Conservation (phyloP, 2,329 filamentous ascomycete genomes). For the Colletotrichum coccodes region DNA sequence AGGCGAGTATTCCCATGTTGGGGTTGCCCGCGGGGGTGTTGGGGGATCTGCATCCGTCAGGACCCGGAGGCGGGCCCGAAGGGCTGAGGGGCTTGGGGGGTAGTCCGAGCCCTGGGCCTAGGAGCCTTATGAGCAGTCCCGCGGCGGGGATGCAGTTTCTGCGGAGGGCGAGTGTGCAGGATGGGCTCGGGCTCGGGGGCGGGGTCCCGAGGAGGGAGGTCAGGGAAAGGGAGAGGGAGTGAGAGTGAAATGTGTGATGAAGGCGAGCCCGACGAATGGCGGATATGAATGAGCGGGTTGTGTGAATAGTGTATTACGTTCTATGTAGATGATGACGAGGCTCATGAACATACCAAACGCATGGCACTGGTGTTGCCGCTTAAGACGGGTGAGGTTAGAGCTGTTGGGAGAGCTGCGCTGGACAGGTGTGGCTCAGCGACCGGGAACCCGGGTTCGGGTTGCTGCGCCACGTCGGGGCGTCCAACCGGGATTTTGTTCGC, state of each 20-base stretch:
- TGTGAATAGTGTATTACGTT: neutral
- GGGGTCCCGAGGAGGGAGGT: conserved; percentile 13
- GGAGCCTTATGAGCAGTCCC: conserved; percentile 54
- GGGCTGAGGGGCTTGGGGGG: conserved; percentile 15
- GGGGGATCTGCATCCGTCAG: conserved; percentile 38
- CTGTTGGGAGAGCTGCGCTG: neutral
- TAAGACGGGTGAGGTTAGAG: neutral
- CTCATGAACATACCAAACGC: neutral
- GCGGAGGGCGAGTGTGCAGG: conserved; percentile 61
- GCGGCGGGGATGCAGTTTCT: conserved; percentile 54
- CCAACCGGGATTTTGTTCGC: neutral
- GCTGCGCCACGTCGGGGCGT: neutral
- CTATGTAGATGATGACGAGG: conserved; percentile 10
- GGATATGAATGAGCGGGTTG: neutral
- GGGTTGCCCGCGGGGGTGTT: conserved; percentile 68
- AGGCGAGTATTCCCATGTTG: conserved; percentile 68
- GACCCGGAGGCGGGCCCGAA: neutral
- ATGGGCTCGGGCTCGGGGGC: conserved; percentile 25
- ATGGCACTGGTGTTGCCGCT: no score
- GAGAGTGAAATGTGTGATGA: neutral
- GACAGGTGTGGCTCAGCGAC: conserved; percentile 1
- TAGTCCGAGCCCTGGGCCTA: conserved; percentile 34
- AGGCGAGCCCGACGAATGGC: no score
- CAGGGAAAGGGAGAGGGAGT: conserved; percentile 20
- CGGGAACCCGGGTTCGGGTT: neutral